A percentile compares a stretch with the other conserved stretches of the same genome.
These are phyloP conservation scores for Pisolithus albus DNA, from an alignment of 768 basidiomycete genomes.

Conservation along the genomic window DNA sequence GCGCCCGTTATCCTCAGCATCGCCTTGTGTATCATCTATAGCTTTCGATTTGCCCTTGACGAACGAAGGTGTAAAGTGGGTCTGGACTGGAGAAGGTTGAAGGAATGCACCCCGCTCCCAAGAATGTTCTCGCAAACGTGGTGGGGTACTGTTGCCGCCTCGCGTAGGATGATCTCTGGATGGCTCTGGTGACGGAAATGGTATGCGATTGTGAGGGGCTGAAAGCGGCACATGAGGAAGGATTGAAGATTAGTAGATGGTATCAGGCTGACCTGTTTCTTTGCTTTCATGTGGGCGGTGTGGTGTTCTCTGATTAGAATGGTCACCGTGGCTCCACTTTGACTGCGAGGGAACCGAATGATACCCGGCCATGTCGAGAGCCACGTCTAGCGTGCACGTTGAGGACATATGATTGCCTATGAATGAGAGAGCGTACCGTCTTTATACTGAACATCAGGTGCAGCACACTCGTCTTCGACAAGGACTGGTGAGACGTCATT, in stretches of 20 bases:
- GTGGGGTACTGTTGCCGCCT: constrained; percentile 6
- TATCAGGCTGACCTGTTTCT: neutral
- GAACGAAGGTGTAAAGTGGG: constrained; percentile 33
- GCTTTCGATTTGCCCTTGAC: constrained; percentile 11
- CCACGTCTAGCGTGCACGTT: constrained; percentile 45
- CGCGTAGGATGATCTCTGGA: constrained; percentile 4
- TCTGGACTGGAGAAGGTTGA: constrained; percentile 61
- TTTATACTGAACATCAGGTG: constrained; percentile 57
- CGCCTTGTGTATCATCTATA: constrained; percentile 6
- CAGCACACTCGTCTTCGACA: constrained; percentile 35
- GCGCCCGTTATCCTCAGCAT: constrained; percentile 16
- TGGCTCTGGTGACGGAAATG: constrained; percentile 11
- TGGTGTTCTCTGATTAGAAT: constrained; percentile 12
- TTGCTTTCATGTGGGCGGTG: neutral
- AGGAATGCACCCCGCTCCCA: constrained; percentile 96
- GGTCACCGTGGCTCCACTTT: constrained; percentile 11
- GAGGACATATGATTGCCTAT: neutral
- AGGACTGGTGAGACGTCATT: constrained; percentile 48
- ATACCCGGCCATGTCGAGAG: constrained; percentile 81
- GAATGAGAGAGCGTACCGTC: constrained; percentile 35
- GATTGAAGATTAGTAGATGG: neutral
- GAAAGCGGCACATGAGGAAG: neutral
- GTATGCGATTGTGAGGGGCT: constrained; percentile 6
- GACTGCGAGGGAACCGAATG: constrained; percentile 32
- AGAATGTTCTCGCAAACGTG: constrained; percentile 61